Evolutionary conservation across 2,329 filamentous ascomycete species (phyloP).

Genomic region (Cladosporium sp.): DNA sequence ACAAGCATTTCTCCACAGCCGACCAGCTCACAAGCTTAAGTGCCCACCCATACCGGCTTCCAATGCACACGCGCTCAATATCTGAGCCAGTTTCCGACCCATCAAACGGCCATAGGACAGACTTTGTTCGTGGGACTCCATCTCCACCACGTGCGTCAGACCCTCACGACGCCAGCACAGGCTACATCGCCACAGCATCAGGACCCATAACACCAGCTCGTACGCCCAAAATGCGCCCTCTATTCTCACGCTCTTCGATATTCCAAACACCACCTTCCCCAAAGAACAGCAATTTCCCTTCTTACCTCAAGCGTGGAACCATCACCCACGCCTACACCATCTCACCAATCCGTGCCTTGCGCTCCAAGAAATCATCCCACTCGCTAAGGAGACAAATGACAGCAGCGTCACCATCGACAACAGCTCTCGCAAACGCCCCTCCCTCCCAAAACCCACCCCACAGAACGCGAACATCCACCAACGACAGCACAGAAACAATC

Average conservation of each 20-base stretch:
- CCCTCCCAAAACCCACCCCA: neutral
- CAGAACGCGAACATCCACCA: conserved; percentile 11
- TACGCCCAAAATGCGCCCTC: conserved; percentile 16
- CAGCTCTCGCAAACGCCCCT: conserved; percentile 2
- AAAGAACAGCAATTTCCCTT: conserved; percentile 25
- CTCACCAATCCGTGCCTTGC: conserved; percentile 28
- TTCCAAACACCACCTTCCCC: conserved; percentile 17
- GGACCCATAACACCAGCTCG: conserved; percentile 19
- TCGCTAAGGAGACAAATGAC: conserved; percentile 28
- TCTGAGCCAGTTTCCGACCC: conserved; percentile 28
- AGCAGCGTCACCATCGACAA: conserved; percentile 7
- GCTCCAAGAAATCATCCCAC: conserved; percentile 28
- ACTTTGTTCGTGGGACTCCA: conserved; percentile 29
- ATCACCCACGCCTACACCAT: conserved; percentile 28
- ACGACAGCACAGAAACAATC: conserved; percentile 40
- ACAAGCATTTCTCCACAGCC: conserved; percentile 19
- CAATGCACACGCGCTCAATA: conserved; percentile 29
- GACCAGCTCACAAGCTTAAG: conserved; percentile 13
- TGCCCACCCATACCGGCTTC: conserved; percentile 8
- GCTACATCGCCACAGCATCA: conserved; percentile 13
- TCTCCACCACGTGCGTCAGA: conserved; percentile 24
- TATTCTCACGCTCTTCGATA: conserved; percentile 28
- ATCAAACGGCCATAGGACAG: conserved; percentile 26
- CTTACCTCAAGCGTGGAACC: conserved; percentile 30
- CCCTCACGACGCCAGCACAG: neutral